Base-by-base conservation (phyloP, 1,284 basidiomycete genomes). In the Pyrrhoderma lamaoense region DNA sequence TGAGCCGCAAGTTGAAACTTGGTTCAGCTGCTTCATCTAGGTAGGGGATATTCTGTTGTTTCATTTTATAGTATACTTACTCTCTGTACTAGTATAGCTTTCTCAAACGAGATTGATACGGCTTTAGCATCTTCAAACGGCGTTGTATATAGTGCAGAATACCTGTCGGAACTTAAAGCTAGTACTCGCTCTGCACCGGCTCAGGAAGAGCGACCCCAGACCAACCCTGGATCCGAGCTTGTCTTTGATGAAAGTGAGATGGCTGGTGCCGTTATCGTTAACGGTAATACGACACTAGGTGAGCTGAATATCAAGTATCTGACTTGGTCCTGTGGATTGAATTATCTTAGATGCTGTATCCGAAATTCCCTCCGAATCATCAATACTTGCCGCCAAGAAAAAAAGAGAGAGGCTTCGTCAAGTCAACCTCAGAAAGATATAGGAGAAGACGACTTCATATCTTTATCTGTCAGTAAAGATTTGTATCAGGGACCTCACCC, bases 121-220 rank as follows among this genome's bases (percentile, higher is more conserved):
- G 76, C 2, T 71, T 77, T 4, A 61, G 5, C 72, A 22, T 70
- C 64, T 46, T 64, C 74, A 2, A 64, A 64, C 61, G 73, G 68
- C 2, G 82, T 84, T 0, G 72, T 72, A 11, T 96, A 96, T 64
- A 84, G 86, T 54, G 73, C 79, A 23, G 85, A 83, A 48, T 85
- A 93, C 64, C 75, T 95, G 13, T 78, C 83, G 18, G 78, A 93
- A 61, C 76, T 95, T 39, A 93, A 89, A 70, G 89, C 89, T 1
- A 82, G 75, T 53, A 93, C 90, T 0, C 82, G 81, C 2, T 73
- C 75, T 1, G 67, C 79, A 14, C 75, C 83, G 47, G 79, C 76
- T 0, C 65, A 70, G 1, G 59, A 57, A 13, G 67, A 8, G 57
- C 62, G 7, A 54, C 60, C 38, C 58, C 63, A 42, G 69, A 70